These are phyloP conservation scores for Immersiella caudata DNA, from an alignment of 495 filamentous ascomycete species.

Conservation along the genomic window DNA sequence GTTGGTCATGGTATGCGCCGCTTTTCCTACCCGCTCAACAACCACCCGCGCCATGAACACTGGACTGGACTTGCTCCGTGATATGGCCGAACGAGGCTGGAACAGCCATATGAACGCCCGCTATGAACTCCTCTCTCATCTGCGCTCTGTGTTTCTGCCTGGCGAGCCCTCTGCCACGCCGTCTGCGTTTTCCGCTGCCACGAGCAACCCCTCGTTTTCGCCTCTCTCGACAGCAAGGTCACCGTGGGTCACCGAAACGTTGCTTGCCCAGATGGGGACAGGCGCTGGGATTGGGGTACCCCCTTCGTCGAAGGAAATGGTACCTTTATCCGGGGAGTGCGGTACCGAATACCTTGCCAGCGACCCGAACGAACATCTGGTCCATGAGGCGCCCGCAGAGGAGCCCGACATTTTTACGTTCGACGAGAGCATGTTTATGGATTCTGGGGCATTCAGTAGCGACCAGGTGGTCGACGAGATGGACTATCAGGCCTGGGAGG, in stretches of 20 bases:
- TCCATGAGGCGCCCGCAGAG: not conserved
- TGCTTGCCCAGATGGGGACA: no score
- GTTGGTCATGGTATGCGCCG: conserved; percentile 54
- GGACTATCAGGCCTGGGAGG: conserved; percentile 28
- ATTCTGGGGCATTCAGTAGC: not conserved
- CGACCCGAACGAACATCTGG: not conserved
- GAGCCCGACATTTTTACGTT: not conserved
- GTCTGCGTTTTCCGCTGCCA: not conserved
- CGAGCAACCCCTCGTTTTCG: not conserved
- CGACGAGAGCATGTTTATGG: not conserved
- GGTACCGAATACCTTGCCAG: not conserved
- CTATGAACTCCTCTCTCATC: conserved; percentile 42
- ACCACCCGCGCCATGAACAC: conserved; percentile 48
- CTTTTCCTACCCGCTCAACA: conserved; percentile 46
- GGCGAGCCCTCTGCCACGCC: not conserved
- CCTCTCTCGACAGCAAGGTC: not conserved
- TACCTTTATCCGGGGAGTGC: no score
- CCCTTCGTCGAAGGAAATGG: no score
- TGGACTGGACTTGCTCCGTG: conserved; percentile 45
- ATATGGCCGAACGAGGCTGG: conserved; percentile 50
- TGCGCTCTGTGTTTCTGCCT: conserved; percentile 24
- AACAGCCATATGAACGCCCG: conserved; percentile 50
- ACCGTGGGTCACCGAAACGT: not conserved
- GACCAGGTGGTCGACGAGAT: conserved; percentile 14
- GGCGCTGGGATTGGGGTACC: no score